Evolutionary conservation across 2,329 filamentous ascomycete genomes (phyloP).

Genomic region (Microdochium trichocladiopsis): DNA sequence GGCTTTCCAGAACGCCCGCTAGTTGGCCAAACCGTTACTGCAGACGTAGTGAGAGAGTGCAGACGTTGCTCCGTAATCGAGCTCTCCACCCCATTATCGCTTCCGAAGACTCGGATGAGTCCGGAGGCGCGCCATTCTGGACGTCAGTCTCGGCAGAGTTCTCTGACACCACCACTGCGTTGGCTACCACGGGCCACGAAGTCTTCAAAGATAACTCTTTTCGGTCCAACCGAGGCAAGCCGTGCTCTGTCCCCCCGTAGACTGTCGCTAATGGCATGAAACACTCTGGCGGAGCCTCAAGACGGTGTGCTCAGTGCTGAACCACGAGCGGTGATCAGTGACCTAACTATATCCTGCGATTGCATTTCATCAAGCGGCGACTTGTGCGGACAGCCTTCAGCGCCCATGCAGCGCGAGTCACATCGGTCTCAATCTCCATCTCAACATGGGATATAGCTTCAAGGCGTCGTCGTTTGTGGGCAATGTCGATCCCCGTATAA

Average conservation of each 20-base stretch:
- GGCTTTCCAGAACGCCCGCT: not conserved
- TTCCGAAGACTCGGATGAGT: not conserved
- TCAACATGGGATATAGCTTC: too few species aligned
- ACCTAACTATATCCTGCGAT: too few species aligned
- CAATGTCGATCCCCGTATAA: too few species aligned
- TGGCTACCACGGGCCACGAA: not conserved
- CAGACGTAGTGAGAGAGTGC: not conserved
- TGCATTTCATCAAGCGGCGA: too few species aligned
- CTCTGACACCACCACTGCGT: not conserved
- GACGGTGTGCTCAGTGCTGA: too few species aligned
- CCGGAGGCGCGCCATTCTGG: not conserved
- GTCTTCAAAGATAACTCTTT: not conserved
- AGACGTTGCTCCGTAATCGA: not conserved
- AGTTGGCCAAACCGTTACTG: not conserved
- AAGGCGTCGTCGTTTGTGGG: too few species aligned
- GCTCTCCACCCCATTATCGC: not conserved
- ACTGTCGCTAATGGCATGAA: not conserved
- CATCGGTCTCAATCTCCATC: too few species aligned
- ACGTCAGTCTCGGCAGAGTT: not conserved
- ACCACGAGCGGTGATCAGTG: too few species aligned
- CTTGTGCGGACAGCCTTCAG: too few species aligned
- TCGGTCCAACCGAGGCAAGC: not conserved
- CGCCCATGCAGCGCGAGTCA: too few species aligned
- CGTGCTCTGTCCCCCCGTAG: not conserved
- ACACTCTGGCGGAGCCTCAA: too few species aligned